Percentiles rank a stretch among this genome's conserved stretches.
These are phyloP conservation scores for Russula compacta DNA, from an alignment of 768 basidiomycete genomes.

Conservation along the genomic window DNA sequence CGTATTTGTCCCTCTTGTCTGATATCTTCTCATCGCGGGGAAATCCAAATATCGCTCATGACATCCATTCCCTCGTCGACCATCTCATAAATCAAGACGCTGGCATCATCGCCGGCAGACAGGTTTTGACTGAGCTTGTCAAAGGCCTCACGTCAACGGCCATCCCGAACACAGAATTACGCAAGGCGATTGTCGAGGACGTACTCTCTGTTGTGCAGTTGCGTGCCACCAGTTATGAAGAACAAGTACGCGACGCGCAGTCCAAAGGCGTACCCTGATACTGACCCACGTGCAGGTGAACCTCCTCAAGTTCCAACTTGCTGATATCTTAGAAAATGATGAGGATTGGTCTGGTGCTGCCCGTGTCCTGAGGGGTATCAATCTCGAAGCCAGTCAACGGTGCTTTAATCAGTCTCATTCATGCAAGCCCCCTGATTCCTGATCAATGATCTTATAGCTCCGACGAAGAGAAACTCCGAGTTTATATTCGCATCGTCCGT, in stretches of 20 bases:
- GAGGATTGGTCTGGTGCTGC: conserved; percentile 96
- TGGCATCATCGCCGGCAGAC: conserved; percentile 81
- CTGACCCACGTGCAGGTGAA: conserved; percentile 49
- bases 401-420: conserved; percentile 27
- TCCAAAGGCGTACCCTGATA: neutral
- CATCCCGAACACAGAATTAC: conserved; percentile 45
- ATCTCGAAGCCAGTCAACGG: conserved; percentile 85
- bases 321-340: conserved; percentile 77
- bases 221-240: conserved; percentile 85
- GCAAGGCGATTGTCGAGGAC: conserved; percentile 68
- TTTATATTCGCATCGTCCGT: conserved; percentile 92
- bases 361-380: conserved; percentile 84
- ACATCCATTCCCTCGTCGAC: conserved; percentile 67
- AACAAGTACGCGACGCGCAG: conserved; percentile 56
- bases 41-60: conserved; percentile 35
- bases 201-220: conserved; percentile 64
- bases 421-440: neutral
- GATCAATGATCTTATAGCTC: conserved; percentile 18
- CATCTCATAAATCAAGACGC: conserved; percentile 75
- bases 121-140: conserved; percentile 80
- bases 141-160: conserved; percentile 49
- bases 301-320: conserved; percentile 77
- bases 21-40: conserved; percentile 50
- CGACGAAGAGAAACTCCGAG: conserved; percentile 79
- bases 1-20: conserved; percentile 60